Base-by-base conservation (phyloP, 257 asterid genomes). In the Pogostemon cablin region DNA sequence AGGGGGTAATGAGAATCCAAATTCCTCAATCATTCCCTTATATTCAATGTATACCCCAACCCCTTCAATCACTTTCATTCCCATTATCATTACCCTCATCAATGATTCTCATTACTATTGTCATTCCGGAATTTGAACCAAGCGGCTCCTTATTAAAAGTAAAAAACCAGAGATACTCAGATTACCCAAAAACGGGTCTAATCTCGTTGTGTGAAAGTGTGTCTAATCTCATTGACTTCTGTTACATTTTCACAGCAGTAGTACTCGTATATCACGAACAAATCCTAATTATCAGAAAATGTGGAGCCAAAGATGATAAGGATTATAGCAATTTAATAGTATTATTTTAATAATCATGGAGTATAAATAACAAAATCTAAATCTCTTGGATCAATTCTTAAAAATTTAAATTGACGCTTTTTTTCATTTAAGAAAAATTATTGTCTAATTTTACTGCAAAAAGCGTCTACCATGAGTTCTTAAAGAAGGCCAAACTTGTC, bases 401-500 rank as follows among this genome's bases (percentile, higher is more conserved):
- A 40, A 47, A 20, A 9, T 41, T 11, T 1, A 60, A 17, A 48
- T 48, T 61, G 1, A 15, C 9, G 7, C 17, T 32, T 9, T 37
- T 8, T 43, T 12, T 9, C 32, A 3, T 47, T 9, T 49, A 1
- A 9, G 55, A 12, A 71, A 35, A 38, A 32, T 0, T 12, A 46
- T 39, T 68, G 9, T 67, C 62, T 52, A 38, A 55, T 67, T 43
- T 52, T 68, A 39, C 17, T 2, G 6, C 35, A 10, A 34, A 62
- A 38, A 38, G 39, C 49, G 32, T 25, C 32, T 1, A 5, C n/a
- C 3, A 7, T 11, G 38, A 59, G 39, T 70, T 59, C 15, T 4
- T 46, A 57, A 40, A 35, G 54, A 20, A 40, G 3, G 20, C 63
- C 38, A 39, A 71, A 72, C 37, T 10, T 6, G 57, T 47, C 9